Base-by-base conservation (phyloP, 2,329 filamentous ascomycete species). In the Colletotrichum sp. region DNA sequence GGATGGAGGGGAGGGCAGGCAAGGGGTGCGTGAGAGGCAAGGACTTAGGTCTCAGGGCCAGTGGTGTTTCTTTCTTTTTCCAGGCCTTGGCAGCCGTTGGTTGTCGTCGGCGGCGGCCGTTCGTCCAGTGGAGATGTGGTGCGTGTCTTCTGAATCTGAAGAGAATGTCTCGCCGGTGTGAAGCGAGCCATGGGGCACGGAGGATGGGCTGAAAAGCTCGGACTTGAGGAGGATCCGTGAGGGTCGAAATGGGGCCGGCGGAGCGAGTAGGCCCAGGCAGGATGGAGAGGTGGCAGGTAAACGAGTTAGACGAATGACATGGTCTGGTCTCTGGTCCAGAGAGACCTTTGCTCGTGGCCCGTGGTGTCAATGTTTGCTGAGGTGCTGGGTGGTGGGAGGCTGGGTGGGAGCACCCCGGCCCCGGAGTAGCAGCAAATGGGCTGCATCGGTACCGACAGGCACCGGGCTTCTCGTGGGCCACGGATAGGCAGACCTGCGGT, bases 1-100 rank as follows among this genome's bases (percentile, higher is more conserved):
- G 44, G 44, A 72, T 44, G 36, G 34, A 52, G 28, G 15, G 28
- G 16, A 18, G 36, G 57, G 60, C n/a, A 71, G 57, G 60, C 24
- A 71, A 39, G 44, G 55, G 64, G 63, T n/a, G 39, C 21, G 55
- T 55, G 64, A 15, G 36, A 52, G 44, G 9, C n/a, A 12, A 52
- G 44, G 44, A 52, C 44, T 52, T 6, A 49, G n/a, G 44, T 52
- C 16, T 18, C 24, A 49, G 15, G 55, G 71, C 21, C 30, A 18
- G 63, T 36, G 64, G 69, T 57, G 32, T 76, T 73, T 73, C 63
- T 76, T 72, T 72, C 69, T 76, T 76, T 76, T 76, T 24, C 21
- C 57, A 44, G 28, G 8, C 57, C 70, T 76, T 76, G 73, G 73
- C 73, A 76, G 70, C 73, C 70, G 73, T 76, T 76, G 64, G 57